Evolutionary conservation across 2,329 filamentous ascomycete species (phyloP).

Genomic region (Talaromyces sp.): DNA sequence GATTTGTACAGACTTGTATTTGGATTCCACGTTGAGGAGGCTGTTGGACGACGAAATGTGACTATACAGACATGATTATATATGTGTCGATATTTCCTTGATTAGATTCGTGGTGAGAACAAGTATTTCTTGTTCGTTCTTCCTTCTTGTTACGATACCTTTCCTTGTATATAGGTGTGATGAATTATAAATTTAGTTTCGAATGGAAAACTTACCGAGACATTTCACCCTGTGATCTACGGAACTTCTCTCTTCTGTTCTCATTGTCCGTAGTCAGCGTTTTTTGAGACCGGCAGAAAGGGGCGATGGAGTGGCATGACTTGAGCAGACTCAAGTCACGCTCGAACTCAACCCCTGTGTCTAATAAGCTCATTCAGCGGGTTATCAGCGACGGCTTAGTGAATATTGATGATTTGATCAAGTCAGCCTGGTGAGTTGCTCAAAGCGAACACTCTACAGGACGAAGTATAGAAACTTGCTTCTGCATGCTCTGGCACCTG

Average conservation of each 20-base stretch:
- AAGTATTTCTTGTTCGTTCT: neutral
- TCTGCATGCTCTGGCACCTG: constrained; percentile 55
- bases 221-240: neutral
- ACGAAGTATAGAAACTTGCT: constrained; percentile 24
- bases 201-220: neutral
- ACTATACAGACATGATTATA: constrained; percentile 33
- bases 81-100: neutral
- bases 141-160: neutral
- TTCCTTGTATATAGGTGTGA: constrained; percentile 11
- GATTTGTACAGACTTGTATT: constrained; percentile 84
- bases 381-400: constrained; percentile 26
- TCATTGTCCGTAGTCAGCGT: too few relatives aligned
- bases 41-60: constrained; percentile 62
- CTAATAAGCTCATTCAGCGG: constrained; percentile 17
- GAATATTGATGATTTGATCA: constrained; percentile 27
- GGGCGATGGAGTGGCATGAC: constrained; percentile 6
- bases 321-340: constrained; percentile 19
- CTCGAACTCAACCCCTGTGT: neutral
- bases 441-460: constrained; percentile 21
- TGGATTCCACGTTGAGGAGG: constrained; percentile 77
- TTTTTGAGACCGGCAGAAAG: constrained; percentile 3
- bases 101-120: neutral
- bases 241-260: too few relatives aligned
- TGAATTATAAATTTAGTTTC: neutral
- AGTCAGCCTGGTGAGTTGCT: constrained; percentile 20